Conservation (phyloP, 1,284 basidiomycete species). For the Austroboletus niveus region DNA sequence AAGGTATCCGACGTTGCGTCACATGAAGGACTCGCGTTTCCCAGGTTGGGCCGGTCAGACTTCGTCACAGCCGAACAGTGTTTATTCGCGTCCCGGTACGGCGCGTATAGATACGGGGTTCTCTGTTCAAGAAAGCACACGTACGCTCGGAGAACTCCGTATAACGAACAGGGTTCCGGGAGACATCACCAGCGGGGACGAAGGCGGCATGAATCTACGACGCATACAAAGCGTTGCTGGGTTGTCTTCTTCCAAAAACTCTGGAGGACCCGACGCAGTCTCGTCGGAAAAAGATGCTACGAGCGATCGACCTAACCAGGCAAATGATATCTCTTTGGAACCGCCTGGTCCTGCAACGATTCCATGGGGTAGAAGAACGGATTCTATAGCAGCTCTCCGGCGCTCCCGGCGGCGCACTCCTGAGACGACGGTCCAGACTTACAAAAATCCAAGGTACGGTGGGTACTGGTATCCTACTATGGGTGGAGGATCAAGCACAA, state of each 20-base stretch:
- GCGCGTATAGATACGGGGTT: constrained; percentile 16
- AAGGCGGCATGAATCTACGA: constrained; percentile 24
- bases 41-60: neutral
- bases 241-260: too few species aligned
- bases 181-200: constrained; percentile 41
- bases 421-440: constrained; percentile 2
- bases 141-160: constrained; percentile 37
- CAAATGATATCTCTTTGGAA: constrained; percentile 7
- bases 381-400: constrained; percentile 21
- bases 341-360: constrained; percentile 28
- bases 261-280: too few species aligned
- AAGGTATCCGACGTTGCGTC: neutral
- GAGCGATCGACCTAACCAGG: neutral
- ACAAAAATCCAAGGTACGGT: constrained; percentile 8
- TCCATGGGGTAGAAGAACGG: constrained; percentile 27
- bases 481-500: neutral
- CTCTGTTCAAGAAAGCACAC: constrained; percentile 34
- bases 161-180: constrained; percentile 44
- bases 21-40: neutral
- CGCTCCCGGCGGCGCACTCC: constrained; percentile 14
- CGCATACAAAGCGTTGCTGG: neutral
- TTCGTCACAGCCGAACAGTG: neutral
- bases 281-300: too few species aligned
- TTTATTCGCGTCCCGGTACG: constrained; percentile 7
- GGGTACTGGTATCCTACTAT: constrained; percentile 10